Evolutionary conservation across 164 flowering plant genomes (phyloP), one percentile per base, ranked within the genome.

Genomic region (Aristolochia contorta): DNA sequence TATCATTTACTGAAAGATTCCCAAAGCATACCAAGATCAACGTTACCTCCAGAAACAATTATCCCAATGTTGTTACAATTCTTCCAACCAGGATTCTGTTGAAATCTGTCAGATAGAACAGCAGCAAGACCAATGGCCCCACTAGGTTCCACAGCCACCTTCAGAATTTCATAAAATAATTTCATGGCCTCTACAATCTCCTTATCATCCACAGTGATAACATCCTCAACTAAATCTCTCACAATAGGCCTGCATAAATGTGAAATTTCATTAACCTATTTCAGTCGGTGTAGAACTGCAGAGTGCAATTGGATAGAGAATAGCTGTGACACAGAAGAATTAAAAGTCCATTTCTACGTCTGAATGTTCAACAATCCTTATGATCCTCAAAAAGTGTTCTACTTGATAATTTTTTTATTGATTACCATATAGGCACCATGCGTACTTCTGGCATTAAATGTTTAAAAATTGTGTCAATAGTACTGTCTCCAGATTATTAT

Each of bases 101-200:
- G 74, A 74, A 91, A 91, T 67, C 62, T 63, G 18, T 75, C 67
- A 0, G 93, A 89, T 33, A 85, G 65, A 69, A 87, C 89, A 41
- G 87, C 96, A 22, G 98, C 98, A 65, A 92, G 88, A 46, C 98
- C 96, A 24, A 87, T 84, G 65, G 91, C 93, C 69, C 95, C 96
- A 68, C 98, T 92, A 19, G 98, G 98, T 65, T 92, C 98, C 19
- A 89, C 91, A 5, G 75, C 88, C 16, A 89, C 79, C 74, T 92
- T 92, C 63, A 92, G 74, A 72, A 92, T 73, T 72, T 89, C 91
- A 49, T 82, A 84, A 62, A 89, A 84, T 61, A 83, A 77, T 74
- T 70, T 84, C 96, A 85, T 89, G 50, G 96, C 96, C 73, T 78
- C 77, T 27, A 89, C 56, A 23, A 91, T 89, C 72, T 85, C 91